Conservation (phyloP, 495 filamentous ascomycete species). For the Penicillium paxilli region DNA sequence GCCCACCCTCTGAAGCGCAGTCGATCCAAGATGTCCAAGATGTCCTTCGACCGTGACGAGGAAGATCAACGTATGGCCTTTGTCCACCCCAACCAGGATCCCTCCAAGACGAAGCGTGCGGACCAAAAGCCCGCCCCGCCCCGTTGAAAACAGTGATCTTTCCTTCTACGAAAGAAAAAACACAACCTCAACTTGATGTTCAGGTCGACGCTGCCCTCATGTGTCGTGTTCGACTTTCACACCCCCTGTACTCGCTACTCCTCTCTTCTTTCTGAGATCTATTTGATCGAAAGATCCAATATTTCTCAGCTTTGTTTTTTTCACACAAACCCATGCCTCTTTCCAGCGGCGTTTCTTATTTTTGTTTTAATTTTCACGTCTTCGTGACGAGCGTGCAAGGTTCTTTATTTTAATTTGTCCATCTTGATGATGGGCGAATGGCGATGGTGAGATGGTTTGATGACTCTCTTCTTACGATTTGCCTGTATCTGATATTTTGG, state of each 20-base stretch:
- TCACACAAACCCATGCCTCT: background rate
- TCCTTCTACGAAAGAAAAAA: background rate
- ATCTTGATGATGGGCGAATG: slow-evolving; percentile 20
- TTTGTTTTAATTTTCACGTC: slow-evolving; percentile 12
- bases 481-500: slow-evolving; percentile 19
- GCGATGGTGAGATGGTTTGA: slow-evolving; percentile 17
- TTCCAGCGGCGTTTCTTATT: background rate
- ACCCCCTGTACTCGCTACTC: slow-evolving; percentile 2
- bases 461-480: slow-evolving; percentile 23
- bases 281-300: background rate
- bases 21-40: slow-evolving; percentile 44
- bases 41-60: slow-evolving; percentile 37
- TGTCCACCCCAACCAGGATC: slow-evolving; percentile 38
- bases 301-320: slow-evolving; percentile 6
- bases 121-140: slow-evolving; percentile 16
- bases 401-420: background rate
- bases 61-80: slow-evolving; percentile 51
- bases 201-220: background rate
- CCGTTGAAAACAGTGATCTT: background rate
- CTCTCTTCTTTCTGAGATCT: slow-evolving; percentile 8
- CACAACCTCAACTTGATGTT: background rate
- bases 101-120: slow-evolving; percentile 25
- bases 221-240: background rate
- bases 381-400: background rate
- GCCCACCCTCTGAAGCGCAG: slow-evolving; percentile 47